Conservation (phyloP, 257 asterid genomes). For the Fraxinus excelsior region DNA sequence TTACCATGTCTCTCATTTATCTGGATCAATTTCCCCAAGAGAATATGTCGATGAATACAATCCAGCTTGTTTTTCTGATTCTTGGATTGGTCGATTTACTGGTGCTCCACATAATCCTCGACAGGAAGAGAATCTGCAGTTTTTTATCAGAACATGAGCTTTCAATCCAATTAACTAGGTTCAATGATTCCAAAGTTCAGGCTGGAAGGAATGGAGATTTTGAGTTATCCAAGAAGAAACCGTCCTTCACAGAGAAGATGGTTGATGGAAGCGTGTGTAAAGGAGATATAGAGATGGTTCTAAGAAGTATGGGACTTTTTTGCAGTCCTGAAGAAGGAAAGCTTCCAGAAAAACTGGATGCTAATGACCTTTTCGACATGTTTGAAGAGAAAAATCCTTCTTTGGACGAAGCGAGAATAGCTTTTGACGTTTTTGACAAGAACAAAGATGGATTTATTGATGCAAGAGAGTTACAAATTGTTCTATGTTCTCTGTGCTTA, state of each 20-base stretch:
- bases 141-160: slow-evolving; percentile 24
- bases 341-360: slow-evolving; percentile 34
- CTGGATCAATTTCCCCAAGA: slow-evolving; percentile 36
- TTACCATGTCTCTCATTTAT: slow-evolving; percentile 36
- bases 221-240: not conserved
- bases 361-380: slow-evolving; percentile 30
- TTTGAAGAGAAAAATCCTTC: slow-evolving; percentile 53
- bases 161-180: not conserved
- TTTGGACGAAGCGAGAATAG: slow-evolving; percentile 55
- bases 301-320: slow-evolving; percentile 50
- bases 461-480: slow-evolving; percentile 63
- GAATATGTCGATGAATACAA: slow-evolving; percentile 26
- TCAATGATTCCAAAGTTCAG: not conserved
- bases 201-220: not conserved
- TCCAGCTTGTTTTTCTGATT: slow-evolving; percentile 31
- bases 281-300: slow-evolving; percentile 54
- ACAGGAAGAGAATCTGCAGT: slow-evolving; percentile 29
- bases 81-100: slow-evolving; percentile 37
- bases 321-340: slow-evolving; percentile 18
- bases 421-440: slow-evolving; percentile 69
- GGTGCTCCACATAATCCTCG: slow-evolving; percentile 30
- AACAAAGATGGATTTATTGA: slow-evolving; percentile 79
- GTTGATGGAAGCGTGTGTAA: slow-evolving; percentile 28
- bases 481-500: slow-evolving; percentile 58
- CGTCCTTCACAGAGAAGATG: slow-evolving; percentile 2